Evolutionary conservation across 805 yeast genomes (phyloP), one percentile per base, ranked within the genome.

Genomic region (Kodamaea sagamina): DNA sequence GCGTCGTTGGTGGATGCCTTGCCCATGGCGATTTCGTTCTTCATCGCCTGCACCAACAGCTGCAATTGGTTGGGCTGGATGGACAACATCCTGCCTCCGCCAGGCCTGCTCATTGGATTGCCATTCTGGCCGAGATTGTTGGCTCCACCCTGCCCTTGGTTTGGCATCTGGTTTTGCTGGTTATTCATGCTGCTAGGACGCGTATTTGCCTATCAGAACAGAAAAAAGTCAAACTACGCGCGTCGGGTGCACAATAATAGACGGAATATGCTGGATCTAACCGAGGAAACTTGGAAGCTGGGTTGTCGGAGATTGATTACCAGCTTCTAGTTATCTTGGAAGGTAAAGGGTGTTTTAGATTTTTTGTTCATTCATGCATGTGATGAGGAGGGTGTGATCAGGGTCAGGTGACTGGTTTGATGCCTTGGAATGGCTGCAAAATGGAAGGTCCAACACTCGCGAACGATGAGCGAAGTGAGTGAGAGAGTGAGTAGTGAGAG

Each of bases 1-100:
- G 82, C 74, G 18, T 75, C 78, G 25, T 71, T 71, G 2, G 88
- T 87, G 0, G 82, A 75, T 12, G 74, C 75, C 52, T 77, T 79
- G 1, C 89, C 89, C 51, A 77, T 75, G 16, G 78, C 79, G 24
- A 80, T 72, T 51, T 81, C 85, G 24, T 72, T 65, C 39, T 75
- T 77, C 49, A 80, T 78, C 42, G 81, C 84, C 47, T 74, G 77
- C 9, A 82, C 74, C 47, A 85, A 66, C 55, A 79, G 81, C 28
- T 79, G 77, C 13, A 80, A 79, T 50, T 77, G 81, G 31, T 67
- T 68, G 2, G 78, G 81, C 44, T 73, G 77, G 32, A 74, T 61
- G n/a, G 36, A 34, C 17, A 35, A 19, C 28, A 41, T 41, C 25
- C 44, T 25, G 5, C 36, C 40, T 9, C 34, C 39, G 15, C 24